Percentiles rank a stretch among this genome's conserved stretches.
Conservation (phyloP, 2,329 filamentous ascomycete genomes). For the Pseudogymnoascus sp. region DNA sequence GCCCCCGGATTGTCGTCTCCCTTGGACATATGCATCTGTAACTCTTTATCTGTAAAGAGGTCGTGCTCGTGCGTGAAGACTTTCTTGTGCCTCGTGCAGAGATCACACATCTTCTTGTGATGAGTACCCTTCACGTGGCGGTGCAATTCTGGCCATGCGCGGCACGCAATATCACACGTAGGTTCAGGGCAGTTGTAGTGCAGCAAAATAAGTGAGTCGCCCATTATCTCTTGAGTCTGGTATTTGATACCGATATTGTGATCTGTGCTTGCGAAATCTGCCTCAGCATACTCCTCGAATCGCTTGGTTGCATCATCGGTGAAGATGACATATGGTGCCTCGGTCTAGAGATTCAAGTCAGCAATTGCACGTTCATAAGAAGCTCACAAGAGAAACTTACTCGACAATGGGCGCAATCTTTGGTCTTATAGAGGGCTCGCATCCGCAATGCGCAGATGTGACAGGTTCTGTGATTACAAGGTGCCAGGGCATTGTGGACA, state of each 20-base stretch:
- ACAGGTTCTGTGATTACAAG: constrained; percentile 93
- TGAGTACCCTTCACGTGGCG: constrained; percentile 76
- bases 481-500: constrained; percentile 77
- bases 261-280: constrained; percentile 71
- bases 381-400: constrained; percentile 43
- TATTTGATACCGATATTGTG: constrained; percentile 87
- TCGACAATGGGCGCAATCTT: constrained; percentile 92
- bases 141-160: constrained; percentile 72
- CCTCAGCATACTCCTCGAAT: constrained; percentile 71
- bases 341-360: constrained; percentile 38
- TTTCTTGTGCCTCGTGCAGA: constrained; percentile 91
- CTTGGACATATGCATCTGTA: constrained; percentile 79
- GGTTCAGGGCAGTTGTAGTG: constrained; percentile 90
- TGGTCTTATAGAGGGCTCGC: constrained; percentile 90
- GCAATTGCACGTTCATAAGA: constrained; percentile 17
- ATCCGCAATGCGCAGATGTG: constrained; percentile 90
- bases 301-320: constrained; percentile 75
- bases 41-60: constrained; percentile 71
- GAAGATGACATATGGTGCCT: constrained; percentile 80
- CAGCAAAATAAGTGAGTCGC: constrained; percentile 79
- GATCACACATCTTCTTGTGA: constrained; percentile 81
- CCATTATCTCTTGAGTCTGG: constrained; percentile 78
- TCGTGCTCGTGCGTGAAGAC: constrained; percentile 98
- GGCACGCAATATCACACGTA: constrained; percentile 76
- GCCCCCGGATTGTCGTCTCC: constrained; percentile 89